Evolutionary conservation across 495 filamentous ascomycete species (phyloP).

Genomic region (Talaromyces stipitatus): DNA sequence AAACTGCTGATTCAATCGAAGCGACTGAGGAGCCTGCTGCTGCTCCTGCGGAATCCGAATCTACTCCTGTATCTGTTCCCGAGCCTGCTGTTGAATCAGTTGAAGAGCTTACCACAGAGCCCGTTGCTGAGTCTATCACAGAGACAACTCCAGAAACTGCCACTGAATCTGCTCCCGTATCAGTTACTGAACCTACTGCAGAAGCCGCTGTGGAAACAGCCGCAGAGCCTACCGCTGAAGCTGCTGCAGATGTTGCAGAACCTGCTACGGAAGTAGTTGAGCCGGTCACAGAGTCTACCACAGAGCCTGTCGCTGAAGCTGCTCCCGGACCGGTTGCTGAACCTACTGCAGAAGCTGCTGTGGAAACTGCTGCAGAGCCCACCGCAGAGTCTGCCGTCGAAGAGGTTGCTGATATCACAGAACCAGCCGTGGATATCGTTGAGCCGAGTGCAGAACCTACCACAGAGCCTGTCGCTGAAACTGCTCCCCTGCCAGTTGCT

Average conservation of each 20-base stretch:
- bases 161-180: neutral
- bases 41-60: no score
- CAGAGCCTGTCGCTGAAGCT: constrained; percentile 7
- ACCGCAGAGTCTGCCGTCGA: neutral
- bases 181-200: neutral
- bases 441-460: neutral
- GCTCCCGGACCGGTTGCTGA: neutral
- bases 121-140: neutral
- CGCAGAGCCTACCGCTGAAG: neutral
- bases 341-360: neutral
- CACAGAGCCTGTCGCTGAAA: neutral
- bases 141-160: neutral
- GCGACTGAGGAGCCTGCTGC: constrained; percentile 6
- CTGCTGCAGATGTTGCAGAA: constrained; percentile 3
- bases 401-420: neutral
- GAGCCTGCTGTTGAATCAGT: neutral
- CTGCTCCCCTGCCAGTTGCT: neutral
- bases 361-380: neutral
- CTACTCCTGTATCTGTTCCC: neutral
- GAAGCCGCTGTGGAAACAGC: neutral
- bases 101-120: neutral
- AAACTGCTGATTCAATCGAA: constrained; percentile 4
- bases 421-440: neutral
- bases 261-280: constrained; percentile 17
- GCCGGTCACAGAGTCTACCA: constrained; percentile 8